Percentiles rank a stretch among this genome's conserved stretches.
phyloP scores from a whole-genome alignment of 257 asterid species.

The Prunella vulgaris region DNA sequence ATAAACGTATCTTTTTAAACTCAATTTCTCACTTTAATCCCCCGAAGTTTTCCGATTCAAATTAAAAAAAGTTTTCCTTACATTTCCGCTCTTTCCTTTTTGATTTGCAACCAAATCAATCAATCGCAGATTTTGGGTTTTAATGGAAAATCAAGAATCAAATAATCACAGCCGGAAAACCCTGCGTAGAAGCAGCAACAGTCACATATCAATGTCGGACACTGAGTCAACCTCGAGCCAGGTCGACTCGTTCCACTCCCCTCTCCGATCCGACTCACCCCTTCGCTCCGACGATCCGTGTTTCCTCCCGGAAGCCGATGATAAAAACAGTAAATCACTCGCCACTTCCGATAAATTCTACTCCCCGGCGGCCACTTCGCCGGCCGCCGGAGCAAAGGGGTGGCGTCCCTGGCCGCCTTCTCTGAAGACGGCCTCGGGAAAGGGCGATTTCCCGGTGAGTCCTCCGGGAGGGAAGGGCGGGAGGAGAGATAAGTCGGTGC shows the following conservation, averaged over 20 bases:
- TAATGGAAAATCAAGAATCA: constrained; percentile 38
- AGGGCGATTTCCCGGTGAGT: constrained; percentile 29
- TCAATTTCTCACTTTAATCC: background rate
- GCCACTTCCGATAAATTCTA: constrained; percentile 38
- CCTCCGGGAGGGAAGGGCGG: constrained; percentile 12
- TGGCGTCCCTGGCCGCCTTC: constrained; percentile 41
- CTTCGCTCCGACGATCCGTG: constrained; percentile 58
- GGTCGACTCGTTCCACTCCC: constrained; percentile 72
- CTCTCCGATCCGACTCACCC: constrained; percentile 69
- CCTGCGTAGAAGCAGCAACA: constrained; percentile 39
- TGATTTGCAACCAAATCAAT: too few relatives aligned
- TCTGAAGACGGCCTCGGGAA: constrained; percentile 34
- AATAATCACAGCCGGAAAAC: constrained; percentile 24
- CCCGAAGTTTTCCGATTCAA: background rate
- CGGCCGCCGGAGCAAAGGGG: constrained; percentile 27
- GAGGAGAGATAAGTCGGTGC: constrained; percentile 29
- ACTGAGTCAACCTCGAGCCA: constrained; percentile 77
- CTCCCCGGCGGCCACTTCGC: constrained; percentile 37
- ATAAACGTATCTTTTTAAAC: background rate
- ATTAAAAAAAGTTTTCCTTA: background rate
- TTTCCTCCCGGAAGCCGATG: constrained; percentile 30
- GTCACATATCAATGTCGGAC: constrained; percentile 79
- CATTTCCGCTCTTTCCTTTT: background rate
- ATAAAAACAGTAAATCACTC: constrained; percentile 35
- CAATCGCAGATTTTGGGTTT: background rate